Evolutionary conservation across 2,329 filamentous ascomycete genomes (phyloP).

Genomic region (Penicillium fuscoglaucum): DNA sequence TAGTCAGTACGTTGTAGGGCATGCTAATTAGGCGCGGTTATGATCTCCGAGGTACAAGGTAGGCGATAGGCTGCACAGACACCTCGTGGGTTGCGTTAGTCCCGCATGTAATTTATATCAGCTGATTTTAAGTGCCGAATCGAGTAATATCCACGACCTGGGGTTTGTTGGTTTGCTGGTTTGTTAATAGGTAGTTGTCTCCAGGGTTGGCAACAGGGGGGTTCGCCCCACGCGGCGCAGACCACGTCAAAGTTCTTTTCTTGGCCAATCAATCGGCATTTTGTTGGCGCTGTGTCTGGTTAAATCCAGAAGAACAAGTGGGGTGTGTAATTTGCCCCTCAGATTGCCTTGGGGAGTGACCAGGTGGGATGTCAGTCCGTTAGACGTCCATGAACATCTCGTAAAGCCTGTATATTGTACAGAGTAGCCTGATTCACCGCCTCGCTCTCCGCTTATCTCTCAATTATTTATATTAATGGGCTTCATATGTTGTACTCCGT

Average conservation of each 20-base stretch:
- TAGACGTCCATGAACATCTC: too few relatives aligned
- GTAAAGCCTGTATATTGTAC: too few relatives aligned
- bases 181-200: background rate
- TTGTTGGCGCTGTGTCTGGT: background rate
- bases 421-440: too few relatives aligned
- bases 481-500: too few relatives aligned
- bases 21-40: constrained; percentile 11
- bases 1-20: background rate
- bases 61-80: constrained; percentile 13
- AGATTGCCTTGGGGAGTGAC: background rate
- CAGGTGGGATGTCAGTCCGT: background rate
- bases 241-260: background rate
- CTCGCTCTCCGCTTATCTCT: too few relatives aligned
- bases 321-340: background rate
- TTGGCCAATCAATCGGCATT: background rate
- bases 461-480: too few relatives aligned
- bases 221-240: background rate
- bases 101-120: constrained; percentile 24
- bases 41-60: background rate
- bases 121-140: constrained; percentile 18
- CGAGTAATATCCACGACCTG: background rate
- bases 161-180: background rate
- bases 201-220: background rate
- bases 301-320: background rate
- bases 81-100: constrained; percentile 22